Evolutionary conservation across 1,284 basidiomycete genomes (phyloP).

Genomic region (Tilletia walkeri): DNA sequence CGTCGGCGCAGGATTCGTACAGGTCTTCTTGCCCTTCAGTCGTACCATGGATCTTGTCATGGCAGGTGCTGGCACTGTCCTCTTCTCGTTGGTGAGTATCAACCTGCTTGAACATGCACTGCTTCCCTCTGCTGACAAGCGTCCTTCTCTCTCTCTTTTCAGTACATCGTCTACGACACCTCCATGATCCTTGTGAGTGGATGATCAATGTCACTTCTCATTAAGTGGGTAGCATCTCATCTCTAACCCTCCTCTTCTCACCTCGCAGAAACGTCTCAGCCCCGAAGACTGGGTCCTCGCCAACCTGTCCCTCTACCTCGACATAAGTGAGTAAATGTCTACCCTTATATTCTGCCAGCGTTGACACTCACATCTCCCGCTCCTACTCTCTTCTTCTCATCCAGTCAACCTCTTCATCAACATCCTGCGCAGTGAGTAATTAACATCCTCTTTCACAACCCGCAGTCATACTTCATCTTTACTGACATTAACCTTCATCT

Average conservation of each 20-base stretch:
- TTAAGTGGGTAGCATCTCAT: background rate
- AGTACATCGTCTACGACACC: slow-evolving; percentile 69
- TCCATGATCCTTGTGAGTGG: slow-evolving; percentile 65
- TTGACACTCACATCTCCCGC: slow-evolving; percentile 19
- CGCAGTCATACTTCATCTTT: background rate
- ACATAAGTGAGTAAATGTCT: slow-evolving; percentile 56
- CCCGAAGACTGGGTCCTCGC: slow-evolving; percentile 86
- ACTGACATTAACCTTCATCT: background rate
- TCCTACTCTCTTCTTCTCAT: background rate
- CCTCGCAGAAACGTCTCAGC: slow-evolving; percentile 63
- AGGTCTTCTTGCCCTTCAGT: slow-evolving; percentile 75
- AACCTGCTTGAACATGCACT: slow-evolving; percentile 52
- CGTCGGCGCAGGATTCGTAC: slow-evolving; percentile 62
- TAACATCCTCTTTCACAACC: background rate
- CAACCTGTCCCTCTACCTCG: slow-evolving; percentile 79
- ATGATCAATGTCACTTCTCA: background rate
- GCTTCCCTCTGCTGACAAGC: background rate
- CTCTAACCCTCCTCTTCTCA: background rate
- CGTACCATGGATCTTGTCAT: slow-evolving; percentile 73
- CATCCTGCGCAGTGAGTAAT: slow-evolving; percentile 60
- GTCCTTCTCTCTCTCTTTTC: background rate
- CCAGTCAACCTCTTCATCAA: slow-evolving; percentile 69
- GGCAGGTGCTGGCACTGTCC: slow-evolving; percentile 71
- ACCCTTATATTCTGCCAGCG: slow-evolving; percentile 52
- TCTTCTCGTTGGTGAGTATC: slow-evolving; percentile 67